Evolutionary conservation across 495 filamentous ascomycete genomes (phyloP), one percentile per base, ranked within the genome.

Genomic region (Podospora anserina): DNA sequence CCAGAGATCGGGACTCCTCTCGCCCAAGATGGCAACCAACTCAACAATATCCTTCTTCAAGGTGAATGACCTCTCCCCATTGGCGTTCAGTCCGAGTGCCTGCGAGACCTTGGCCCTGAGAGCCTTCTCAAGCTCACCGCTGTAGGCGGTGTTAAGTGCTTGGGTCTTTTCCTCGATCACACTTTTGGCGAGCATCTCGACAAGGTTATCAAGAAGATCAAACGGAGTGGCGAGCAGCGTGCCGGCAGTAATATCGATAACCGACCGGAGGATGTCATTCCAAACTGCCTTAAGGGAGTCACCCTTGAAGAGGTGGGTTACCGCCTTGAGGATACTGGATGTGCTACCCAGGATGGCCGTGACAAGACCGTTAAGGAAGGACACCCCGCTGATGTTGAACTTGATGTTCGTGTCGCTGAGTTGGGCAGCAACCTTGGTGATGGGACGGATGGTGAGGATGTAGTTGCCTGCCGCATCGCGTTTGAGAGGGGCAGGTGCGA

Each of bases 301-400:
- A 9, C 69, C 69, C 66, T 68, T 68, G 28, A 71, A 30, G 19
- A 71, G 59, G 32, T 63, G 23, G 27, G 66, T 71, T 3, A 71
- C 62, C 0, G 69, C 69, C 44, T 71, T 71, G 58, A 66, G 63
- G 28, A 65, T 27, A 15, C 61, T 65, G 39, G 65, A 68, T 18
- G 69, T 71, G 4, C 69, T 66, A 15, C 69, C 69, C 61, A 71
- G 30, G 32, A 68, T 32, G 5, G 69, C 69, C 23, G 69, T 71
- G 1, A 65, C 69, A 3, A 71, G 16, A 1, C 69, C 69, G 39
- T 66, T 71, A 2, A 67, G 32, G 54, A 68, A 68, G 54, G 61
- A 65, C n/a, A 68, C 39, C 13, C 69, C 69, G 18, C 53, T 61
- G 56, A 71, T 57, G 28, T 71, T 58, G 20, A 71, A 68, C 16